phyloP scores from a whole-genome alignment of 2,329 filamentous ascomycete species.

The Cadophora gregata region DNA sequence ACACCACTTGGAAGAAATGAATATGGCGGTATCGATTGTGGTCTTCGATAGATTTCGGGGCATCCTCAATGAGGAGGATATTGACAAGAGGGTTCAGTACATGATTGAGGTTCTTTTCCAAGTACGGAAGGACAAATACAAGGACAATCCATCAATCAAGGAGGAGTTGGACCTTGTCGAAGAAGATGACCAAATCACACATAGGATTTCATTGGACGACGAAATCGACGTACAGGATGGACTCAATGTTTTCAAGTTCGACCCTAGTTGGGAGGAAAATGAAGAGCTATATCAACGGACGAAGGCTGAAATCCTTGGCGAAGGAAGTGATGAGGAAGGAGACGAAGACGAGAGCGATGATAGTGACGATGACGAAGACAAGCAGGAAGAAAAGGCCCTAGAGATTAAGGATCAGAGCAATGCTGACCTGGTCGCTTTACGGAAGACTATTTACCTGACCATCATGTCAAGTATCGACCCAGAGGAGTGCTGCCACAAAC shows the following conservation, averaged over 20 bases:
- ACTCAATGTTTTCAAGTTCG: constrained; percentile 95
- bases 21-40: constrained; percentile 80
- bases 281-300: constrained; percentile 89
- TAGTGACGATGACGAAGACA: constrained; percentile 73
- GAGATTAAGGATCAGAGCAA: constrained; percentile 99
- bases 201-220: constrained; percentile 81
- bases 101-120: constrained; percentile 99
- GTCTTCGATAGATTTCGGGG: constrained; percentile 97
- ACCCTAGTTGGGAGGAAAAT: constrained; percentile 86
- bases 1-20: constrained; percentile 95
- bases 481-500: constrained; percentile 95
- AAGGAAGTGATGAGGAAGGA: constrained; percentile 83
- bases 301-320: constrained; percentile 92
- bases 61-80: constrained; percentile 94
- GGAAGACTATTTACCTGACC: constrained; percentile 93
- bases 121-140: constrained; percentile 94
- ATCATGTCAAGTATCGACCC: constrained; percentile 97
- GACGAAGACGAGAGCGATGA: constrained; percentile 69
- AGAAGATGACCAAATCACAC: constrained; percentile 97
- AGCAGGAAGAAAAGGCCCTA: constrained; percentile 79
- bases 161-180: constrained; percentile 95
- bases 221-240: constrained; percentile 84
- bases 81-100: constrained; percentile 98
- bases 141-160: constrained; percentile 88
- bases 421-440: constrained; percentile 90